Conservation (phyloP, 2,329 filamentous ascomycete genomes). For the Coniochaeta sp. region DNA sequence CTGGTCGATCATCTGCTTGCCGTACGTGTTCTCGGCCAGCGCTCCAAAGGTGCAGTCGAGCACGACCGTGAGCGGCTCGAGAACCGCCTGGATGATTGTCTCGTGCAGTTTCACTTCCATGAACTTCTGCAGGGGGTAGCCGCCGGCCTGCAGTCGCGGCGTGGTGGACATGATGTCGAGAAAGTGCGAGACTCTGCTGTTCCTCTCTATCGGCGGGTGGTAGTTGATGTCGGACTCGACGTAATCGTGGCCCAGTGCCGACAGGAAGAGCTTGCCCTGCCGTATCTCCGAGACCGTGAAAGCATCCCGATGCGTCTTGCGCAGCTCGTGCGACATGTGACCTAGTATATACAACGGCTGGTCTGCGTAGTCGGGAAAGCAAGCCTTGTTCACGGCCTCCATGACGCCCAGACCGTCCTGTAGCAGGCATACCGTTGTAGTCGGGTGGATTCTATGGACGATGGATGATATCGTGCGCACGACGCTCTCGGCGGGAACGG, state of each 20-base stretch:
- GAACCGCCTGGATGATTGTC: constrained; percentile 65
- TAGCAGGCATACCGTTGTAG: constrained; percentile 24
- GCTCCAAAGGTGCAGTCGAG: constrained; percentile 69
- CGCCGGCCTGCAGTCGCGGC: constrained; percentile 52
- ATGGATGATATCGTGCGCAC: constrained; percentile 16
- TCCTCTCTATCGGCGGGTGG: constrained; percentile 15
- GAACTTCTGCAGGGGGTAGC: constrained; percentile 52
- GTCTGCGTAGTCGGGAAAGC: constrained; percentile 59
- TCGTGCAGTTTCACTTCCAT: constrained; percentile 70
- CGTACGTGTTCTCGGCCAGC: constrained; percentile 58
- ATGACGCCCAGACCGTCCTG: constrained; percentile 62
- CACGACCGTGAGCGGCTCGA: constrained; percentile 75
- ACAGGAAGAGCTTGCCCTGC: constrained; percentile 25
- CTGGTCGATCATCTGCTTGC: constrained; percentile 59
- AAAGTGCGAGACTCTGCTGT: constrained; percentile 40
- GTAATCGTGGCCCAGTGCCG: constrained; percentile 11
- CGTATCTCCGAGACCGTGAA: constrained; percentile 30
- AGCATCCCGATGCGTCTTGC: constrained; percentile 27
- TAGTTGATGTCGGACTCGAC: constrained; percentile 5
- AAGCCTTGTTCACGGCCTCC: constrained; percentile 63
- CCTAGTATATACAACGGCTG: constrained; percentile 74
- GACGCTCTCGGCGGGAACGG: constrained; percentile 17
- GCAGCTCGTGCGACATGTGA: constrained; percentile 42
- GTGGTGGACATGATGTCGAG: constrained; percentile 55
- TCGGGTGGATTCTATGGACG: constrained; percentile 20